phyloP scores from a whole-genome alignment of 2,329 filamentous ascomycete species.

The Penicillium sp. region DNA sequence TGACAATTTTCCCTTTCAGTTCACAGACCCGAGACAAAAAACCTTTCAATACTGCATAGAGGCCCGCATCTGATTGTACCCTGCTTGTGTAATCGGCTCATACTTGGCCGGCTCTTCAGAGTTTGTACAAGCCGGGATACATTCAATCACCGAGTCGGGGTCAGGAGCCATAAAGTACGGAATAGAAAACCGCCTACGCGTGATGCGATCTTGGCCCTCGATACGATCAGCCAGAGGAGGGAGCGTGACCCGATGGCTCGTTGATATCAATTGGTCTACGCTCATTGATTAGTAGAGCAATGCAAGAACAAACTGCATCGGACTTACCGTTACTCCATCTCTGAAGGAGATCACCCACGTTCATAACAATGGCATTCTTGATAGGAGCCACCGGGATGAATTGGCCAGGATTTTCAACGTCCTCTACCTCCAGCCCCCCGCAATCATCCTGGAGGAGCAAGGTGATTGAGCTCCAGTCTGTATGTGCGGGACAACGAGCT shows the following conservation, averaged over 20 bases:
- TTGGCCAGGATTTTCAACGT: conserved; percentile 42
- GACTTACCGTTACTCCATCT: conserved; percentile 55
- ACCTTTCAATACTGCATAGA: conserved; percentile 23
- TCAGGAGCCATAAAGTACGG: conserved; percentile 62
- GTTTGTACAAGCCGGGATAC: conserved; percentile 53
- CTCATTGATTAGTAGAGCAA: conserved; percentile 7
- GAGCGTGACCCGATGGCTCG: conserved; percentile 57
- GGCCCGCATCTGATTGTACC: conserved; percentile 37
- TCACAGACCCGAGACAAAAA: background rate
- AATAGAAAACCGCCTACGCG: conserved; percentile 60
- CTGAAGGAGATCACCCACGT: conserved; percentile 56
- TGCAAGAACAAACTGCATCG: background rate
- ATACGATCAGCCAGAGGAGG: conserved; percentile 48
- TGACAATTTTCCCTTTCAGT: background rate
- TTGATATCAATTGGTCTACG: conserved; percentile 56
- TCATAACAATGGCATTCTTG: conserved; percentile 52
- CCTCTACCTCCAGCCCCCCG: conserved; percentile 57
- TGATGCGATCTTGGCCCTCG: conserved; percentile 49
- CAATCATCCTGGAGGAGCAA: conserved; percentile 59
- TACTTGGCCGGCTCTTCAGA: conserved; percentile 54
- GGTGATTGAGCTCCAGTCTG: conserved; percentile 59
- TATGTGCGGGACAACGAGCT: conserved; percentile 57
- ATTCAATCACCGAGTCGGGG: conserved; percentile 55
- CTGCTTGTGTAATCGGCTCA: conserved; percentile 50
- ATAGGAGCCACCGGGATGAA: conserved; percentile 49